These are phyloP conservation scores for Dictyostelium discoideum DNA, from an alignment of 78 protist genomes.

Conservation along the genomic window DNA sequence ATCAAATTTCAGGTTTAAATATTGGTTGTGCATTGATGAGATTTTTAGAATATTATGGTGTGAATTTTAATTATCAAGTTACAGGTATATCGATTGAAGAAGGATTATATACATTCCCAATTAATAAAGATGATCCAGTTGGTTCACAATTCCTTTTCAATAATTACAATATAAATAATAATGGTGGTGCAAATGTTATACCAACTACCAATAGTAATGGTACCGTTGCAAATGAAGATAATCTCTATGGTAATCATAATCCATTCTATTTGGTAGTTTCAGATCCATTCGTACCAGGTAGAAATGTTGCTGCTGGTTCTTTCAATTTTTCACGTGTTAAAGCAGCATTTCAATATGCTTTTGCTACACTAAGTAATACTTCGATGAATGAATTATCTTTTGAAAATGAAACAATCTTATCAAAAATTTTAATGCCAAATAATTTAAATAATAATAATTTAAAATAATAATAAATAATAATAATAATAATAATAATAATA, in stretches of 20 bases:
- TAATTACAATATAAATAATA: not conserved
- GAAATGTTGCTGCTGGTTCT: slow-evolving; percentile 70
- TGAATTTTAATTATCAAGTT: slow-evolving; percentile 65
- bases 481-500: no score
- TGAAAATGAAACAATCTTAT: slow-evolving; percentile 65
- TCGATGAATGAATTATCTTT: slow-evolving; percentile 60
- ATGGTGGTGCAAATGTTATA: not conserved
- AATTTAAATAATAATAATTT: not conserved
- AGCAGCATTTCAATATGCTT: slow-evolving; percentile 79
- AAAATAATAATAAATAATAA: not conserved
- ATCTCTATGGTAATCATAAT: not conserved
- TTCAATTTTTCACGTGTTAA: slow-evolving; percentile 64
- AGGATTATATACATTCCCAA: slow-evolving; percentile 44
- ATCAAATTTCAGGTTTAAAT: slow-evolving; percentile 59
- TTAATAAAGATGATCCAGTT: slow-evolving; percentile 33
- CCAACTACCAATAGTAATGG: not conserved
- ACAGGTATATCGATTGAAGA: slow-evolving; percentile 75
- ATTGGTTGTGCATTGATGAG: slow-evolving; percentile 80
- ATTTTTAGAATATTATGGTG: slow-evolving; percentile 76
- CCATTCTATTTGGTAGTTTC: slow-evolving; percentile 28
- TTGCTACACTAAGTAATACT: slow-evolving; percentile 61
- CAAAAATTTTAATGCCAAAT: slow-evolving; percentile 60
- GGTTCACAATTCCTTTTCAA: not conserved
- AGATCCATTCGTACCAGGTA: slow-evolving; percentile 75
- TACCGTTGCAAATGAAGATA: not conserved